Base-by-base conservation (phyloP, 1,284 basidiomycete species). In the Malassezia sympodialis region DNA sequence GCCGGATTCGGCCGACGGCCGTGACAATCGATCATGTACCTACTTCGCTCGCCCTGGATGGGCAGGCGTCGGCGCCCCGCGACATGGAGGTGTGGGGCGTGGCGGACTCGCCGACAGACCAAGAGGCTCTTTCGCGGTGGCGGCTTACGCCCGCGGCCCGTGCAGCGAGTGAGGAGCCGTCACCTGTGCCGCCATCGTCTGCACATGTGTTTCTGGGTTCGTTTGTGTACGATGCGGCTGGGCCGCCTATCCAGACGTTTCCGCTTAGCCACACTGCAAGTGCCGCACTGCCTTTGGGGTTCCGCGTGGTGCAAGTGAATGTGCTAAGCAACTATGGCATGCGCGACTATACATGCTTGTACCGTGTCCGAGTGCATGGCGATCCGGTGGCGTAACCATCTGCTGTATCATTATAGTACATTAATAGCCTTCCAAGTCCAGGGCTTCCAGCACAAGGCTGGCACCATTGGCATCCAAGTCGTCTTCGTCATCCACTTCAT, bases 21-120 rank as follows among this genome's bases (percentile, higher is more conserved):
- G 76, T 96, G 51, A 87, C 87, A 11, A 81, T 96, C 61, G 91
- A 96, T 71, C 93, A 96, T 74, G 82, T 87, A 31, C 79, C 89
- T 7, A 79, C 78, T 58, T 86, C 88, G 59, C 78, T 90, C 37
- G 84, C 88, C 5, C 81, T 83, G 63, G 69, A 69, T 32, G 87
- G 90, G 68, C 78, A 85, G 68, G 78, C 82, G 17, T 84, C 83
- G 28, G 91, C 93, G 0, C 91, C 93, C 23, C 78, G 82, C 58
- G 79, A 84, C 39, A 85, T 96, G 80, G 86, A 91, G 65, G 82
- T 90, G 1, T 96, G 90, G 90, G 66, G 59, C 32, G 35, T 67
- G 11, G 27, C 65, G 10, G 54, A 93, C 60, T 85, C 85, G 8
- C 63, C 74, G 28, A 83, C 85, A 32, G 88, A 91, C 61, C 57